Evolutionary conservation across 441 rosid genomes (phyloP).

Genomic region (Gossypium gossypioides): DNA sequence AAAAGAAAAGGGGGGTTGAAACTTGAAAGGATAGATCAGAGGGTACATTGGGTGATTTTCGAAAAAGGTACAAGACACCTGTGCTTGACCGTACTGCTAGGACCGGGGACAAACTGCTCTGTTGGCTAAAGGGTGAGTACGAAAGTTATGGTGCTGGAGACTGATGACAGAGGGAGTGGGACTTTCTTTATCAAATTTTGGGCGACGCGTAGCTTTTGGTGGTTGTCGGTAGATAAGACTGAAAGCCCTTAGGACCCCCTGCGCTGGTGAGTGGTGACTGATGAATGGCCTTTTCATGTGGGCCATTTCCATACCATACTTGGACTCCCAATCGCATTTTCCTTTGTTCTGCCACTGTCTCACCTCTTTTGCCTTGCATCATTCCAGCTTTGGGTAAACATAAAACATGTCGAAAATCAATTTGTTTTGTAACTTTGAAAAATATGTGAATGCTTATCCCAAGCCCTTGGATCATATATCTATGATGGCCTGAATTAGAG

Average conservation of each 20-base stretch:
- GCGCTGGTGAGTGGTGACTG: background rate
- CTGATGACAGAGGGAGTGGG: slow-evolving; percentile 3
- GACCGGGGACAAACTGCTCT: slow-evolving; percentile 10
- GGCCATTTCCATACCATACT: background rate
- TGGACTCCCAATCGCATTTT: slow-evolving; percentile 6
- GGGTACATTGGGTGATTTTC: too few relatives aligned
- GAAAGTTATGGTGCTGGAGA: slow-evolving; percentile 22
- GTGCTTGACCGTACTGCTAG: slow-evolving; percentile 19
- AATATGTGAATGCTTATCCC: background rate
- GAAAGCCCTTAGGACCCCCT: background rate
- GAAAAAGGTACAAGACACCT: slow-evolving; percentile 8
- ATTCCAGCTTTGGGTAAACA: slow-evolving; percentile 18
- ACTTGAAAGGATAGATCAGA: too few relatives aligned
- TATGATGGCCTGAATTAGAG: background rate
- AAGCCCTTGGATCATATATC: background rate
- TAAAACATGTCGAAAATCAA: background rate
- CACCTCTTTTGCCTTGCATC: background rate
- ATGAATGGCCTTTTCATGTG: background rate
- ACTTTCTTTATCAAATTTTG: background rate
- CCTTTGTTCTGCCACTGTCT: background rate
- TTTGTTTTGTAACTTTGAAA: background rate
- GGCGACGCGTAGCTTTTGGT: background rate
- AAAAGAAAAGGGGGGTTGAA: background rate
- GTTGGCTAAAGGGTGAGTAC: slow-evolving; percentile 1
- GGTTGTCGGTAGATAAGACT: background rate